phyloP scores from a whole-genome alignment of 2,329 filamentous ascomycete genomes.

The Thielaviopsis musarum region DNA sequence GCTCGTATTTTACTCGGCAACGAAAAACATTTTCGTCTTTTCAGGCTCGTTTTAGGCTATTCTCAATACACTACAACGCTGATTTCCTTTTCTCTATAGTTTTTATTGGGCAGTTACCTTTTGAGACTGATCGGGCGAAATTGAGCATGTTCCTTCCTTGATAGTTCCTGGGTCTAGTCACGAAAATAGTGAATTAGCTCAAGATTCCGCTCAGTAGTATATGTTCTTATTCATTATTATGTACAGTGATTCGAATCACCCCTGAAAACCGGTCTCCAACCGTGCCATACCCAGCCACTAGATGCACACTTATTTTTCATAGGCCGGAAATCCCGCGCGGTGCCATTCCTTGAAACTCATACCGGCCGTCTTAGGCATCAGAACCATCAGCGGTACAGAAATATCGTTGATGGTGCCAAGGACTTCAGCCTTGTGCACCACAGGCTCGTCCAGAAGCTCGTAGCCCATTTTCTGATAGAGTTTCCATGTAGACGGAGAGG shows the following conservation, averaged over 20 bases:
- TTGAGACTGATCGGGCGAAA: not conserved
- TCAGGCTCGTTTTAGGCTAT: not conserved
- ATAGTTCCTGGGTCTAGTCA: not conserved
- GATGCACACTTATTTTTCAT: conserved; percentile 12
- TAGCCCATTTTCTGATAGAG: conserved; percentile 32
- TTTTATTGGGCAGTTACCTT: not conserved
- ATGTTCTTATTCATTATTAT: not conserved
- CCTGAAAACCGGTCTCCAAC: not conserved
- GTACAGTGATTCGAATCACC: not conserved
- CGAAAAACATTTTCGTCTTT: not conserved
- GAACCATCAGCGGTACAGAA: conserved; percentile 25
- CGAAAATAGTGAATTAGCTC: not conserved
- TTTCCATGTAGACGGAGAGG: conserved; percentile 23
- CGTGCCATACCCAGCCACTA: not conserved
- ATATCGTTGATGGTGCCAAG: conserved; percentile 22
- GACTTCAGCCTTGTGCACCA: conserved; percentile 23
- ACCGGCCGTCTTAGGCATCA: conserved; percentile 21
- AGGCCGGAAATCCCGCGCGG: conserved; percentile 11
- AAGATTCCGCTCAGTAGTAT: not conserved
- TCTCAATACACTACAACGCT: too few relatives aligned
- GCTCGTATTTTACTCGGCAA: not conserved
- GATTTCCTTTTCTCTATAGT: not conserved
- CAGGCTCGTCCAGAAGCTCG: conserved; percentile 21
- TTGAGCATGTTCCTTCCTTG: not conserved
- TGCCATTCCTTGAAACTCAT: conserved; percentile 22